Percentiles rank a stretch among this genome's conserved stretches.
phyloP scores from a whole-genome alignment of 1,139 yeast genomes.

The Saccharomyces pastorianus region DNA sequence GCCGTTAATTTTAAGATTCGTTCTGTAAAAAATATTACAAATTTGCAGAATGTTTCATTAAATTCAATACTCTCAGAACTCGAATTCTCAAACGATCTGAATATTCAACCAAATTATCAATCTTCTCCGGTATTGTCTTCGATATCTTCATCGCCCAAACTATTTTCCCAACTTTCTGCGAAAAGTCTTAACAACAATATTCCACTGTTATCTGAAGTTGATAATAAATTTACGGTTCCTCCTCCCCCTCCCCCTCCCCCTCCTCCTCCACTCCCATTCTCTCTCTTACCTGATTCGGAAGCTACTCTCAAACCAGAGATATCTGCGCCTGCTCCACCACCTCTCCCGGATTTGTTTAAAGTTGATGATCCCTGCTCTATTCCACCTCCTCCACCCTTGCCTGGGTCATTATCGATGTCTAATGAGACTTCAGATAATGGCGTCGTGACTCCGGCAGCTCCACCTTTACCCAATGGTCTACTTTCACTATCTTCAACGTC shows the following conservation, averaged over 20 bases:
- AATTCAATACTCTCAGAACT: neutral
- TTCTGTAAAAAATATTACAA: neutral
- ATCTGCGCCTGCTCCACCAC: constrained; percentile 21
- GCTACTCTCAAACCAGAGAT: constrained; percentile 9
- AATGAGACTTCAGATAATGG: constrained; percentile 5
- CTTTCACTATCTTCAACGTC: neutral
- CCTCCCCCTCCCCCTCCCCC: constrained; percentile 30
- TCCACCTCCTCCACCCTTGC: constrained; percentile 29
- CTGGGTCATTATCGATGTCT: constrained; percentile 10
- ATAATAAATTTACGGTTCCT: constrained; percentile 8
- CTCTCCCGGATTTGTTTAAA: constrained; percentile 14
- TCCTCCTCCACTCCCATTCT: constrained; percentile 33
- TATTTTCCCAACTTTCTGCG: neutral
- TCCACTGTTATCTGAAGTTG: neutral
- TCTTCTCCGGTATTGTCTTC: neutral
- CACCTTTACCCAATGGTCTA: constrained; percentile 5
- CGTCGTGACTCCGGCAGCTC: constrained; percentile 18
- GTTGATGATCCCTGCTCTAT: neutral
- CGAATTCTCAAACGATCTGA: neutral
- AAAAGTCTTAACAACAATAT: neutral
- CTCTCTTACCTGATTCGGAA: constrained; percentile 22
- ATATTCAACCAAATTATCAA: neutral
- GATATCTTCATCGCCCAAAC: neutral
- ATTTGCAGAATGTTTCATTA: neutral
- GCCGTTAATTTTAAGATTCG: neutral